phyloP scores from a whole-genome alignment of 2,329 filamentous ascomycete species.

The Aspergillus sp. region DNA sequence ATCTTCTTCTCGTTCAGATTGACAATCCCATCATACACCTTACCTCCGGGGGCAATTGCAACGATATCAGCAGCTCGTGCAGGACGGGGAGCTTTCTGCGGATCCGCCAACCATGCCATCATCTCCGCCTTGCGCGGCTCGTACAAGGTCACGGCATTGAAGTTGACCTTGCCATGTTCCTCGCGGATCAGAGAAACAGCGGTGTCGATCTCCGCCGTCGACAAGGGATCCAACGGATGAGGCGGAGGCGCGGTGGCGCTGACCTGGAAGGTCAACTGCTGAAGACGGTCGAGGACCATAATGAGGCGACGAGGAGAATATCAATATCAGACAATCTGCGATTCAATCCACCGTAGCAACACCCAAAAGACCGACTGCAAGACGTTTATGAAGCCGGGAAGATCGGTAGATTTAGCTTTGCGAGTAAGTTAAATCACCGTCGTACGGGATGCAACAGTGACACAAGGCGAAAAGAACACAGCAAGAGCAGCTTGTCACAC shows the following conservation, averaged over 20 bases:
- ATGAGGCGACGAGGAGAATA: not conserved
- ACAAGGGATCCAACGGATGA: constrained; percentile 79
- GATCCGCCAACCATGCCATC: constrained; percentile 72
- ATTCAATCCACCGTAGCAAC: not conserved
- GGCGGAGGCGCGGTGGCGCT: constrained; percentile 54
- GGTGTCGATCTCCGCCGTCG: constrained; percentile 68
- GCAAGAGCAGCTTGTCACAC: not conserved
- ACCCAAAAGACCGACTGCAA: not conserved
- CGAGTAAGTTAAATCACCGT: not conserved
- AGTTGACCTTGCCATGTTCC: constrained; percentile 69
- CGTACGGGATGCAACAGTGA: not conserved
- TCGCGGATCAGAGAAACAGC: constrained; percentile 68
- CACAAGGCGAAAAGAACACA: not conserved
- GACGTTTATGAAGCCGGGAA: not conserved
- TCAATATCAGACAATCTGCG: not conserved
- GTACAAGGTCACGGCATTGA: constrained; percentile 81
- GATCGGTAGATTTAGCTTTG: not conserved
- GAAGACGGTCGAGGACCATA: constrained; percentile 64
- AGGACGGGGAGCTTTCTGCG: constrained; percentile 62
- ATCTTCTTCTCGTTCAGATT: constrained; percentile 68
- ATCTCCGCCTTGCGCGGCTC: constrained; percentile 86
- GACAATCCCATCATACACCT: constrained; percentile 79
- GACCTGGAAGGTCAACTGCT: constrained; percentile 63
- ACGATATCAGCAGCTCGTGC: constrained; percentile 77
- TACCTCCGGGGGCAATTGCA: constrained; percentile 74